phyloP scores from a whole-genome alignment of 2,329 filamentous ascomycete species.

The Scedosporium dehoogii region DNA sequence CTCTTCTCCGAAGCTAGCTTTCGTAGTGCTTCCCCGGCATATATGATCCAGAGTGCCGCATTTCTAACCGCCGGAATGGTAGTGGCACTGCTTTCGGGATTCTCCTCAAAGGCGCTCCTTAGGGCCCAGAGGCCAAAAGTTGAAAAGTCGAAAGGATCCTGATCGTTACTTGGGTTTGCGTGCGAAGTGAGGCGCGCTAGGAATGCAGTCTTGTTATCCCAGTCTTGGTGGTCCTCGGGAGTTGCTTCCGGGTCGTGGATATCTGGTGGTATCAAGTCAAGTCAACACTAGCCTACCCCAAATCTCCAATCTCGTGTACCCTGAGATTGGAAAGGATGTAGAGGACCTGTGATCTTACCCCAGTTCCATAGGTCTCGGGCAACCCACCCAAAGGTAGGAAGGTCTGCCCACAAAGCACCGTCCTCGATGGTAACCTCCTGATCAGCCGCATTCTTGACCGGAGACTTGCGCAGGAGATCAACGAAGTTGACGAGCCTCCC shows the following conservation, averaged over 20 bases:
- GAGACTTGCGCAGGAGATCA: constrained; percentile 11
- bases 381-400: constrained; percentile 18
- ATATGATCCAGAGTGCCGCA: constrained; percentile 16
- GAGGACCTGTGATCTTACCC: constrained; percentile 12
- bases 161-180: constrained; percentile 3
- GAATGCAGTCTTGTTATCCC: constrained; percentile 15
- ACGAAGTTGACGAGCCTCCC: constrained; percentile 14
- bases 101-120: constrained; percentile 17
- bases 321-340: neutral
- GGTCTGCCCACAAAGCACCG: constrained; percentile 16
- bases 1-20: constrained; percentile 9
- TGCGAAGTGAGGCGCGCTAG: constrained; percentile 16
- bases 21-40: constrained; percentile 11
- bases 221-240: constrained; percentile 6
- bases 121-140: constrained; percentile 19
- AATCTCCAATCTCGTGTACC: neutral
- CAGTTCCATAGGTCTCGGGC: constrained; percentile 18
- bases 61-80: constrained; percentile 10
- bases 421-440: constrained; percentile 12
- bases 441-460: constrained; percentile 11
- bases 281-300: neutral
- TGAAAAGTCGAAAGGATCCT: constrained; percentile 15
- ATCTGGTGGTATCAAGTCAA: constrained; percentile 6
- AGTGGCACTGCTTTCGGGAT: constrained; percentile 1
- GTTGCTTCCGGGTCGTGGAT: constrained; percentile 10